Conservation (phyloP, 371 early-diverging fungal species). For the Cokeromyces recurvatus region DNA sequence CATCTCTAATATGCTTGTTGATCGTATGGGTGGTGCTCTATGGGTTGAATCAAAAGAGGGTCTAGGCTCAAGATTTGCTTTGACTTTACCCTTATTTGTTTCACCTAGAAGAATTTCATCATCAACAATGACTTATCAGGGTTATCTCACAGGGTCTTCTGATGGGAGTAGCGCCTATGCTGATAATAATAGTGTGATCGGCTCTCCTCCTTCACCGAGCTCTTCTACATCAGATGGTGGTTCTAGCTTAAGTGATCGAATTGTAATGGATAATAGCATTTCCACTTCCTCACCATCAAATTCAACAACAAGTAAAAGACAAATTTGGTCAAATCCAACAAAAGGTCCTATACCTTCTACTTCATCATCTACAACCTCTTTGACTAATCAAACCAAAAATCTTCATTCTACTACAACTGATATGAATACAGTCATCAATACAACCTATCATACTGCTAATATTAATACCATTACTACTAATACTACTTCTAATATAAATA, state of each 20-base stretch:
- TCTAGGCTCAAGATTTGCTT: constrained; percentile 50
- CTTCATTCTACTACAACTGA: background rate
- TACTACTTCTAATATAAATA: no score
- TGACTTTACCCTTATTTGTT: constrained; percentile 49
- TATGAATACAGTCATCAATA: no score
- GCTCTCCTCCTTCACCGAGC: constrained; percentile 33
- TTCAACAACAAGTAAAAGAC: constrained; percentile 1
- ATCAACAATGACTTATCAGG: no score
- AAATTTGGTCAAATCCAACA: background rate
- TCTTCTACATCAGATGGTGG: constrained; percentile 29
- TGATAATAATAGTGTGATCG: constrained; percentile 11
- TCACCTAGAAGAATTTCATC: no score
- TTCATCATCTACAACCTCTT: background rate
- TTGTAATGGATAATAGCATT: background rate
- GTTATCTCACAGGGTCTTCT: no score
- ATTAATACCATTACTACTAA: no score
- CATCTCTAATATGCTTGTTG: constrained; percentile 54
- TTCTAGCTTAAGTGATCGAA: constrained; percentile 15
- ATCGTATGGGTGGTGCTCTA: constrained; percentile 56
- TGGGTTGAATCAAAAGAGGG: constrained; percentile 60
- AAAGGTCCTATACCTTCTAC: constrained; percentile 9
- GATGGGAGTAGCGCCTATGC: constrained; percentile 5
- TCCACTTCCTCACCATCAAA: constrained; percentile 4
- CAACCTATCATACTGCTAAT: no score
- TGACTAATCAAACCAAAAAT: background rate